Evolutionary conservation across 2,329 filamentous ascomycete species (phyloP).

Genomic region (Pseudogymnoascus sp.): DNA sequence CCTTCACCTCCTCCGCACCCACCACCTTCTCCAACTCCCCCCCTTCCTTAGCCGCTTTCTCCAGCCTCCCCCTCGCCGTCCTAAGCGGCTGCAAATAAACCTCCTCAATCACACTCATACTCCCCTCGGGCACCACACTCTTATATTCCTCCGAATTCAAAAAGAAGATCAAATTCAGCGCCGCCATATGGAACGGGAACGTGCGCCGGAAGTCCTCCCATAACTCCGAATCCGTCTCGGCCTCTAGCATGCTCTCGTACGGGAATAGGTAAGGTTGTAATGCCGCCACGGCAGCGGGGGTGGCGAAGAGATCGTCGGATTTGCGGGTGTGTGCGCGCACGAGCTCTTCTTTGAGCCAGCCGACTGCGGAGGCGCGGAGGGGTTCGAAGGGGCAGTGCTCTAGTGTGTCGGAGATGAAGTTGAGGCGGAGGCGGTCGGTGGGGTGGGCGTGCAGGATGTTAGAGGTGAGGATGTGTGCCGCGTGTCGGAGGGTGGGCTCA

Average conservation of each 20-base stretch:
- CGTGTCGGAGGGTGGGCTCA: slow-evolving; percentile 31
- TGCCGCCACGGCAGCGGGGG: slow-evolving; percentile 47
- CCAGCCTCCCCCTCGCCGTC: slow-evolving; percentile 34
- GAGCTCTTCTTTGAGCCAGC: slow-evolving; percentile 57
- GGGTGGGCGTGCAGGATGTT: slow-evolving; percentile 46
- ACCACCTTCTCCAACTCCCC: neutral
- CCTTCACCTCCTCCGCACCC: neutral
- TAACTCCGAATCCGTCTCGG: slow-evolving; percentile 36
- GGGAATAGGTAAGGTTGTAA: slow-evolving; percentile 57
- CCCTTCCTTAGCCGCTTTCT: neutral
- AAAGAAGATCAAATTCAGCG: slow-evolving; percentile 51
- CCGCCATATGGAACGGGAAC: slow-evolving; percentile 49
- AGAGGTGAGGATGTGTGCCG: slow-evolving; percentile 30
- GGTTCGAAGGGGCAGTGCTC: slow-evolving; percentile 57
- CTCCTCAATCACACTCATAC: slow-evolving; percentile 50
- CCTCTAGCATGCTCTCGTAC: slow-evolving; percentile 40
- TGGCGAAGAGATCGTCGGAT: slow-evolving; percentile 38
- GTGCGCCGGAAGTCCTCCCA: slow-evolving; percentile 45
- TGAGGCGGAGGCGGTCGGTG: slow-evolving; percentile 48
- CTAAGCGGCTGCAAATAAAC: slow-evolving; percentile 49
- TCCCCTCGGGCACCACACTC: slow-evolving; percentile 45
- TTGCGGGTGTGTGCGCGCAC: slow-evolving; percentile 32
- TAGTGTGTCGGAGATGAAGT: slow-evolving; percentile 56
- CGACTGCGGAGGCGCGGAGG: slow-evolving; percentile 54
- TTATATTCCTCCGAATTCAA: slow-evolving; percentile 38